phyloP scores from a whole-genome alignment of 2,329 filamentous ascomycete genomes.

The Fusarium floridanum region DNA sequence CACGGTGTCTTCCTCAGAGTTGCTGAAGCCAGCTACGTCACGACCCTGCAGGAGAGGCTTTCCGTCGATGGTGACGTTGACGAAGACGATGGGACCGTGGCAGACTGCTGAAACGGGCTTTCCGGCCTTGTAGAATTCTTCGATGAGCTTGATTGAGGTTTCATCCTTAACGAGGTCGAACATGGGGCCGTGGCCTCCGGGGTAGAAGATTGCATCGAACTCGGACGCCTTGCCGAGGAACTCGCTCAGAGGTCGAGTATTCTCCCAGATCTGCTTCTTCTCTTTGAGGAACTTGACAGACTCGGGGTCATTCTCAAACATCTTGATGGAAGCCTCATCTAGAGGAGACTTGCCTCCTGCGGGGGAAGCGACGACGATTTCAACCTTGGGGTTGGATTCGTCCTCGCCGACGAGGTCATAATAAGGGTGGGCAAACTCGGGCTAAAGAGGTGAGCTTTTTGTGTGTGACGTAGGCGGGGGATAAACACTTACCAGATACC shows the following conservation, averaged over 20 bases:
- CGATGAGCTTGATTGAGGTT: constrained; percentile 70
- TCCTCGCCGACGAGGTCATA: constrained; percentile 60
- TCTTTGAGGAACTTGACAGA: constrained; percentile 67
- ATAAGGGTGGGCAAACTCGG: constrained; percentile 75
- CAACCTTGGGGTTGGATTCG: constrained; percentile 57
- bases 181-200: constrained; percentile 73
- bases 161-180: constrained; percentile 72
- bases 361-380: constrained; percentile 72
- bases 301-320: constrained; percentile 66
- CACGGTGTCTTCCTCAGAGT: constrained; percentile 66
- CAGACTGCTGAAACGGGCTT: constrained; percentile 77
- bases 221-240: constrained; percentile 69
- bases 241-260: constrained; percentile 69
- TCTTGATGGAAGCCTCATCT: constrained; percentile 69
- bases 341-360: constrained; percentile 72
- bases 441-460: constrained; percentile 49
- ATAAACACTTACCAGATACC: constrained; percentile 71
- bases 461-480: neutral
- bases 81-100: constrained; percentile 75
- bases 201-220: constrained; percentile 73
- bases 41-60: constrained; percentile 67
- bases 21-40: constrained; percentile 72
- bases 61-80: constrained; percentile 68
- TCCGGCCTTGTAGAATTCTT: constrained; percentile 70
- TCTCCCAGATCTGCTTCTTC: constrained; percentile 72